These are phyloP conservation scores for Penicillium italicum DNA, from an alignment of 2,329 filamentous ascomycete genomes.

Conservation along the genomic window DNA sequence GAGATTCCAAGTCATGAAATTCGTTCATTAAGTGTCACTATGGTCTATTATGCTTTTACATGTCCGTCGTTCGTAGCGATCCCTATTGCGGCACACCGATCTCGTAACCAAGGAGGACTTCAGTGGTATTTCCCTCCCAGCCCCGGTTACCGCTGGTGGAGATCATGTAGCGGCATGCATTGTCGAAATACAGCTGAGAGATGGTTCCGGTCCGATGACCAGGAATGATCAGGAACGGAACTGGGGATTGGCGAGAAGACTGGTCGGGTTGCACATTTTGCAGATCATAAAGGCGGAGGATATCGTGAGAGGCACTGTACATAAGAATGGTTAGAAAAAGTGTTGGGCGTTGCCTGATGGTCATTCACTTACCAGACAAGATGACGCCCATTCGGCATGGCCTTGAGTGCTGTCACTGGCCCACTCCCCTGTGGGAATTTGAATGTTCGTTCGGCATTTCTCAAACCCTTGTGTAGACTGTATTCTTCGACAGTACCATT, in stretches of 20 bases:
- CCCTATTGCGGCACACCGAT: slow-evolving; percentile 54
- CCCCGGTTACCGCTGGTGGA: slow-evolving; percentile 87
- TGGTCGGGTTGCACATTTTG: slow-evolving; percentile 63
- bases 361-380: slow-evolving; percentile 66
- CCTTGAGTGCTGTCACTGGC: slow-evolving; percentile 77
- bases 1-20: not conserved
- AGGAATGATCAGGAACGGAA: slow-evolving; percentile 94
- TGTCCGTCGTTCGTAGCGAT: not conserved
- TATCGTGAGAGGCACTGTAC: slow-evolving; percentile 79
- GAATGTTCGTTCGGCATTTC: slow-evolving; percentile 72
- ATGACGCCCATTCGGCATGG: slow-evolving; percentile 91
- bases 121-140: slow-evolving; percentile 88
- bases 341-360: not conserved
- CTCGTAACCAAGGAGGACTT: slow-evolving; percentile 92
- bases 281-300: slow-evolving; percentile 87
- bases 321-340: slow-evolving; percentile 4
- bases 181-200: slow-evolving; percentile 79
- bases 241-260: slow-evolving; percentile 67
- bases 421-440: slow-evolving; percentile 88
- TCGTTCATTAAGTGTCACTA: slow-evolving; percentile 3
- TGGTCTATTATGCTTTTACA: not conserved
- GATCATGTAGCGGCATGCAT: slow-evolving; percentile 84
- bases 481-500: slow-evolving; percentile 96
- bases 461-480: slow-evolving; percentile 74
- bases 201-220: slow-evolving; percentile 87